Evolutionary conservation across 257 asterid species (phyloP), one percentile per base, ranked within the genome.

Genomic region (Sherardia arvensis): DNA sequence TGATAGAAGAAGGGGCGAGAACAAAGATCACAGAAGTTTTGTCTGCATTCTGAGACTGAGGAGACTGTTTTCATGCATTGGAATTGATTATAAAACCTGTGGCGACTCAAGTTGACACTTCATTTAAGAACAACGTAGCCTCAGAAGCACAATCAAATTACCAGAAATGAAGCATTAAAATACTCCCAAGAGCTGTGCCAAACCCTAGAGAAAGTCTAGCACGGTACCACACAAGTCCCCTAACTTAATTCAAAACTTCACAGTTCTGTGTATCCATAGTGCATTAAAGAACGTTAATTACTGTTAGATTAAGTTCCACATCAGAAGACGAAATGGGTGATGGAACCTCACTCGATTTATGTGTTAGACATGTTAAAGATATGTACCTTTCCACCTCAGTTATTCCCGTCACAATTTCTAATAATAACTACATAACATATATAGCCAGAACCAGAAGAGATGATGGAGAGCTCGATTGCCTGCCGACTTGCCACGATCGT

Each of bases 101-200:
- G 69, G 61, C 36, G 54, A 27, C 62, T 69, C 71, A 59, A 7
- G 12, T 9, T 38, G 62, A 43, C 75, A 62, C 80, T 49, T 6
- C 26, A 28, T 29, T 68, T 69, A 62, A 74, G 78, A 69, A 66
- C 69, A 67, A 27, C 66, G 53, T 27, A 59, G 40, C 71, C 66
- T 60, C 80, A 55, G 63, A 71, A 38, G 71, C 64, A 62, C 54
- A 17, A 15, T 27, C 51, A 43, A 14, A 43, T 20, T 15, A 25
- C 36, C 36, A 14, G 15, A 55, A 55, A 15, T n/a, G 36, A 8
- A 11, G 36, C 34, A 55, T 55, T 55, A 26, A 55, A 55, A 26
- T 26, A 55, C 27, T 23, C 4, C 10, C 7, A 1, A 55, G n/a
- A 55, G 61, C n/a, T 29, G n/a, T 17, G 62, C 62, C 62, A 58